Base-by-base conservation (phyloP, 495 filamentous ascomycete species). In the Bacidia gigantensis region DNA sequence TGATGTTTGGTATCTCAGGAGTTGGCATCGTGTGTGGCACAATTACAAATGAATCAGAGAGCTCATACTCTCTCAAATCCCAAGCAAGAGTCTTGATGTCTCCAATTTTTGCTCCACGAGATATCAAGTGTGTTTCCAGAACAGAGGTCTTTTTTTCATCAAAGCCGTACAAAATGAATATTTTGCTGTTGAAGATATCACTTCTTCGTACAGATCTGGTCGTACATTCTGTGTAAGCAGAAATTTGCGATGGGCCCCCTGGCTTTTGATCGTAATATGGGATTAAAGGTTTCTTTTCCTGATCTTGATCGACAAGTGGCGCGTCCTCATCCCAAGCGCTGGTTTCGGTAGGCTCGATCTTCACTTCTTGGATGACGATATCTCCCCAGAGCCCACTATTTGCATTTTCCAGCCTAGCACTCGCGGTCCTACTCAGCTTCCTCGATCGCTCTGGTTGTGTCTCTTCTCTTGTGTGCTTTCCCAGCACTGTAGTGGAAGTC, bases 351-450 rank as follows among this genome's bases (percentile, higher is more conserved):
- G 43, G 48, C 45, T 55, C 57, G 32, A 23, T 25, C 26, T 67
- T 64, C 42, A 72, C 67, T 1, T 68, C 73, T 2, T 63, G 68
- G 49, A 77, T 82, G 11, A 93, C 77, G 55, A 98, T 93, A 56
- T 92, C 86, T 11, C 81, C 80, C 92, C 89, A 97, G 1, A 97
- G 75, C 32, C 78, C 78, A 58, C 86, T 78, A 59, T 81, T 89
- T 57, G 95, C 87, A 51, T 75, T 83, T 45, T 73, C 78, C 12
- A 96, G 67, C 60, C 85, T 86, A 55, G 80, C 79, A 60, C 86
- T 93, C 40, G 86, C 82, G 2, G 82, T 83, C 56, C 88, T 78
- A 48, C 89, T 80, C 55, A 96, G 65, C 65, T 92, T 95, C 53
- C 73, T 63, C 10, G 74, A 65, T 11, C 41, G 52, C 17, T 55